These are phyloP conservation scores for Nothophoma quercina DNA, from an alignment of 2,329 filamentous ascomycete species.

Conservation along the genomic window DNA sequence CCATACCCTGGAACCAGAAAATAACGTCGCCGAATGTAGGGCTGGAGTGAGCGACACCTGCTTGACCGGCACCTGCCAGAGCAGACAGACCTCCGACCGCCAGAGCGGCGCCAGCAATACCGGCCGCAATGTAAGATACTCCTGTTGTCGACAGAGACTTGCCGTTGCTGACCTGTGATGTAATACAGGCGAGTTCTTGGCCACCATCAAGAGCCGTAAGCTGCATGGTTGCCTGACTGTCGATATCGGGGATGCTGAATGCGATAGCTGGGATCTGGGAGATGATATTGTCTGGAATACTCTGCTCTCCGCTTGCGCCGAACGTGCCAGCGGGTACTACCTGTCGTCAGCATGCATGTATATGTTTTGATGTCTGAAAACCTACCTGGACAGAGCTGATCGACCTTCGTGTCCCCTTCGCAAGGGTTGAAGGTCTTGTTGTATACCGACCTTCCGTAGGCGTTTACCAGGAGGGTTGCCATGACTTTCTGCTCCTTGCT, in stretches of 20 bases:
- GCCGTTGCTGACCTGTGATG: conserved; percentile 83
- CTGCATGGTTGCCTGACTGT: conserved; percentile 81
- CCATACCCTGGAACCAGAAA: conserved; percentile 91
- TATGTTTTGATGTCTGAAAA: conserved; percentile 10
- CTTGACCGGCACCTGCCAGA: conserved; percentile 62
- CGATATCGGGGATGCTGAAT: conserved; percentile 88
- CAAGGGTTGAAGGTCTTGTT: conserved; percentile 85
- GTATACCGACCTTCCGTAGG: conserved; percentile 86
- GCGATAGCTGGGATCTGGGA: conserved; percentile 84
- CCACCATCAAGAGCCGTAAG: conserved; percentile 69
- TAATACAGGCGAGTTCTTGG: conserved; percentile 78
- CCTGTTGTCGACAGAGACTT: conserved; percentile 79
- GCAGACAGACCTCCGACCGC: conserved; percentile 76
- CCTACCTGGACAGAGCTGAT: conserved; percentile 81
- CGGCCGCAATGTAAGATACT: conserved; percentile 83
- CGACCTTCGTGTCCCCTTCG: conserved; percentile 68
- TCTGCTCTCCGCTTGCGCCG: conserved; percentile 72
- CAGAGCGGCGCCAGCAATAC: conserved; percentile 84
- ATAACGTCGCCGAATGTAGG: conserved; percentile 87
- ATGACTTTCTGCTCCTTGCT: conserved; percentile 78
- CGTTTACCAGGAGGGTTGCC: conserved; percentile 76
- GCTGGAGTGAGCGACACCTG: conserved; percentile 68
- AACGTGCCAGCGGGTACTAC: conserved; percentile 78
- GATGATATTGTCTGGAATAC: conserved; percentile 75
- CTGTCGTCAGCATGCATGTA: conserved; percentile 26